A percentile compares a stretch with the other conserved stretches of the same genome.
phyloP scores from a whole-genome alignment of 2,329 filamentous ascomycete genomes.

The Xylaria polymorpha region DNA sequence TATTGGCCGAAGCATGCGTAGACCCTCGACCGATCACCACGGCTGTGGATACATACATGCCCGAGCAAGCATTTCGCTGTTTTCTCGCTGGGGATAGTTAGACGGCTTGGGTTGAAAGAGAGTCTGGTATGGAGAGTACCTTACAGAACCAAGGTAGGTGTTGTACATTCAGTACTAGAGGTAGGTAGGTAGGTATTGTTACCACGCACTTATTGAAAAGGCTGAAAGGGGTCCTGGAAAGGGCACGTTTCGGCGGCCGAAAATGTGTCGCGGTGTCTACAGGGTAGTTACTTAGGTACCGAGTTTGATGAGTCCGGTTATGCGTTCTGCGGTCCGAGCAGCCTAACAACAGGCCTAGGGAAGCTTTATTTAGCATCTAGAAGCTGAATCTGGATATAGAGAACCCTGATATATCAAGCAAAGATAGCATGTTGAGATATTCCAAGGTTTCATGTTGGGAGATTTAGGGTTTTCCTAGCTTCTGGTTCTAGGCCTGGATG shows the following conservation, averaged over 20 bases:
- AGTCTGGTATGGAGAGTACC: conserved; percentile 1
- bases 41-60: not conserved
- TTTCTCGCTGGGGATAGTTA: not conserved
- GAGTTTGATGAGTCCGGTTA: not conserved
- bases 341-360: not conserved
- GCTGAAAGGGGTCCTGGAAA: too few relatives aligned
- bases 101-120: not conserved
- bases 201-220: not conserved
- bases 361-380: not conserved
- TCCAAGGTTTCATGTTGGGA: too few relatives aligned
- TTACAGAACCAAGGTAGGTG: not conserved
- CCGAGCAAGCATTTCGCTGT: not conserved
- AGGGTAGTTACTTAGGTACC: not conserved
- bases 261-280: not conserved
- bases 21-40: not conserved
- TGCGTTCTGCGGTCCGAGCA: conserved; percentile 10
- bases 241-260: conserved; percentile 15
- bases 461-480: not conserved
- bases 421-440: not conserved
- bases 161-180: not conserved
- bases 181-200: too few relatives aligned
- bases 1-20: too few relatives aligned
- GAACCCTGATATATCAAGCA: not conserved
- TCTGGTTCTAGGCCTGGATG: conserved; percentile 13
- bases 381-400: not conserved